Conservation (phyloP, 1,284 basidiomycete genomes). For the Ganoderma resinaceum region DNA sequence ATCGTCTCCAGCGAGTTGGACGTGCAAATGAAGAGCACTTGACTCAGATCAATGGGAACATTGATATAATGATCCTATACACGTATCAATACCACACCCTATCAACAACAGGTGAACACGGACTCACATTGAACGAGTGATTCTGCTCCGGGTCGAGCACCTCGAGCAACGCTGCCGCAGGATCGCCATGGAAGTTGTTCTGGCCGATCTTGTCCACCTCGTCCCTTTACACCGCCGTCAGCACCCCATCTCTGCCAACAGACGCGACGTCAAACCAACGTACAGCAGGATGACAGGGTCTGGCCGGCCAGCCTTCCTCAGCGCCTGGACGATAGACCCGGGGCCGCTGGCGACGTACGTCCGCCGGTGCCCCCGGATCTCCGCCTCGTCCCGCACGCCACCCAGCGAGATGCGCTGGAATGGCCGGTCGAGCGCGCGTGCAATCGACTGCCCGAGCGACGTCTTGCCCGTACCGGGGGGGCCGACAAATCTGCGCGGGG, state of each 20-base stretch:
- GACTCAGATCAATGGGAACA: conserved; percentile 88
- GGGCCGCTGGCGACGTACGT: conserved; percentile 93
- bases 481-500: conserved; percentile 67
- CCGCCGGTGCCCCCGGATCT: conserved; percentile 88
- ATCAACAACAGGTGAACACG: not conserved
- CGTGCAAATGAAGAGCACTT: conserved; percentile 91
- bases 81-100: not conserved
- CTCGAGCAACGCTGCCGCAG: conserved; percentile 86
- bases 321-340: conserved; percentile 87
- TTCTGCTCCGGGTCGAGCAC: conserved; percentile 95
- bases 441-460: conserved; percentile 86
- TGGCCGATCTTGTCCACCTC: conserved; percentile 91
- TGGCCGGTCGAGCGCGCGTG: conserved; percentile 81
- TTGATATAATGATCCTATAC: conserved; percentile 89
- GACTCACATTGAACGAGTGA: conserved; percentile 76
- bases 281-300: conserved; percentile 85
- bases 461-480: conserved; percentile 89
- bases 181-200: conserved; percentile 89
- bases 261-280: conserved; percentile 43
- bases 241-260: conserved; percentile 13
- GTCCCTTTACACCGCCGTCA: conserved; percentile 52
- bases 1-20: conserved; percentile 90
- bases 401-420: conserved; percentile 95
- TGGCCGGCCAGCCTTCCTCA: conserved; percentile 84
- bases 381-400: conserved; percentile 90